Percentiles rank a stretch among this genome's conserved stretches.
Evolutionary conservation across 1,284 basidiomycete genomes (phyloP).

Genomic region (Porodaedalea pini): DNA sequence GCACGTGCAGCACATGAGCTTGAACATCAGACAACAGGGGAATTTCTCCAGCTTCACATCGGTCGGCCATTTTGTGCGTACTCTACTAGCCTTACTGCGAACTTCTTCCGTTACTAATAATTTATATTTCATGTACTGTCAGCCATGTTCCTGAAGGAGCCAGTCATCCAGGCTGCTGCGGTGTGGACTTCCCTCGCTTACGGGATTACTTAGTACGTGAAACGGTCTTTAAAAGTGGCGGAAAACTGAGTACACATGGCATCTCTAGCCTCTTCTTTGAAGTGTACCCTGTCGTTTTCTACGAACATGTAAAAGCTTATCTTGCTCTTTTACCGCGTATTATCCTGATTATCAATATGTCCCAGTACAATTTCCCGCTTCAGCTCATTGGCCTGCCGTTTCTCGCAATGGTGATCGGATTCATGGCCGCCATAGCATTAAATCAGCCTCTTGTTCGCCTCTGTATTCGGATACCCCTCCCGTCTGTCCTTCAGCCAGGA

Average conservation of each 20-base stretch:
- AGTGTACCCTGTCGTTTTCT: conserved; percentile 29
- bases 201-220: conserved; percentile 30
- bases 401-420: conserved; percentile 23
- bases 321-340: not conserved
- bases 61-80: conserved; percentile 27
- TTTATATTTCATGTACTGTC: not conserved
- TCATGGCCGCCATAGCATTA: conserved; percentile 12
- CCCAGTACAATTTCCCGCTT: conserved; percentile 26
- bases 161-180: conserved; percentile 28
- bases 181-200: conserved; percentile 30
- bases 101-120: not conserved
- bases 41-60: conserved; percentile 26
- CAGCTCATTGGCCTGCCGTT: conserved; percentile 26
- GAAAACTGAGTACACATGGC: not conserved
- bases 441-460: conserved; percentile 20
- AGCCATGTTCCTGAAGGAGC: conserved; percentile 30
- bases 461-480: conserved; percentile 15
- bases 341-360: not conserved
- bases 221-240: conserved; percentile 2
- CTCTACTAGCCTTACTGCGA: not conserved
- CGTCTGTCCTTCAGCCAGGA: conserved; percentile 23
- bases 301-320: conserved; percentile 20
- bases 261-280: conserved; percentile 30
- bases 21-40: conserved; percentile 18
- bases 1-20: conserved; percentile 28